phyloP scores from a whole-genome alignment of 2,329 filamentous ascomycete species.

The Hypoxylon sp. region DNA sequence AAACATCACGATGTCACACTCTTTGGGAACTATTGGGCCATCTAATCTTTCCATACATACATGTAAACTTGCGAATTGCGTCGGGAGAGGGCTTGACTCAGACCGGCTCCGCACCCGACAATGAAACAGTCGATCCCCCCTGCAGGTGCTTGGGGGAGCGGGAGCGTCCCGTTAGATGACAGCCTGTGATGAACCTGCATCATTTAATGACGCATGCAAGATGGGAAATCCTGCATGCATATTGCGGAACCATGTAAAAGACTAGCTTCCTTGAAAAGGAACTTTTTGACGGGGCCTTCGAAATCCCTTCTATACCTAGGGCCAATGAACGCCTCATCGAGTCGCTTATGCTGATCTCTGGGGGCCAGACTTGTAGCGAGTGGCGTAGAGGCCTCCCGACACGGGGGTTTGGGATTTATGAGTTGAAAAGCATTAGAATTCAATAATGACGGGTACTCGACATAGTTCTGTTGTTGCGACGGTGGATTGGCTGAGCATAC shows the following conservation, averaged over 20 bases:
- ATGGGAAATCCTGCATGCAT: conserved; percentile 28
- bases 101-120: conserved; percentile 35
- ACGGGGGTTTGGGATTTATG: not conserved
- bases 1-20: conserved; percentile 19
- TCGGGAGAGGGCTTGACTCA: not conserved
- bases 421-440: not conserved
- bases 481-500: conserved; percentile 7
- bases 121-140: conserved; percentile 40
- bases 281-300: conserved; percentile 5
- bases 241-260: conserved; percentile 23
- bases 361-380: not conserved
- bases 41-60: conserved; percentile 12
- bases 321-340: conserved; percentile 15
- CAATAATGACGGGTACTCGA: not conserved
- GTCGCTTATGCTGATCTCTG: conserved; percentile 6
- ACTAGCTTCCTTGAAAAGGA: conserved; percentile 15
- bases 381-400: conserved; percentile 13
- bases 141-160: conserved; percentile 31
- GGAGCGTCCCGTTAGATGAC: conserved; percentile 37
- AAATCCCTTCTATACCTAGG: conserved; percentile 6
- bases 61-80: conserved; percentile 19
- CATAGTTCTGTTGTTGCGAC: not conserved
- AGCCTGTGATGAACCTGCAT: conserved; percentile 29
- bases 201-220: conserved; percentile 21
- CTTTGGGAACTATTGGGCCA: conserved; percentile 15